Evolutionary conservation across 2,329 filamentous ascomycete species (phyloP).

Genomic region (Clathrospora elynae): DNA sequence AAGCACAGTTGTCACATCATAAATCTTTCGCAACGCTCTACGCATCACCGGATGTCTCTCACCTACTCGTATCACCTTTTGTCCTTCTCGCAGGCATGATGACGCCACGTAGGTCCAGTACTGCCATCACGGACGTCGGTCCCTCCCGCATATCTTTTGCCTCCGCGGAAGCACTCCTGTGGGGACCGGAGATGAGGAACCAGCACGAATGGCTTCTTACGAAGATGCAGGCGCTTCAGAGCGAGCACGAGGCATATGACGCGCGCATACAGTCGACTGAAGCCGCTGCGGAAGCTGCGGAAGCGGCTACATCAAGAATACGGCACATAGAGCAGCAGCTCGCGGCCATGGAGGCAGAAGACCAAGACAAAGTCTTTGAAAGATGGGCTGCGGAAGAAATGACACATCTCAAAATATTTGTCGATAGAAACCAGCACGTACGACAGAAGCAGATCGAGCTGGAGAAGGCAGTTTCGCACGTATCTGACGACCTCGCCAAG

Average conservation of each 20-base stretch:
- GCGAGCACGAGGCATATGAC: constrained; percentile 24
- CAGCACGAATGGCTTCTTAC: constrained; percentile 45
- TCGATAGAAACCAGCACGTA: constrained; percentile 24
- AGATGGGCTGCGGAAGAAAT: constrained; percentile 25
- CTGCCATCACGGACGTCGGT: constrained; percentile 7
- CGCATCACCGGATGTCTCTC: not conserved
- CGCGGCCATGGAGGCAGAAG: constrained; percentile 31
- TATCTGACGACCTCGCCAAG: constrained; percentile 16
- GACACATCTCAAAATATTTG: constrained; percentile 15
- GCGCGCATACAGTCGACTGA: constrained; percentile 30
- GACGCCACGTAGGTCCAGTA: constrained; percentile 16
- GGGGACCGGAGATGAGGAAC: constrained; percentile 49
- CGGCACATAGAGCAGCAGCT: constrained; percentile 28
- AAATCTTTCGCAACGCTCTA: too few relatives aligned
- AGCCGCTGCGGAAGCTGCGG: constrained; percentile 19
- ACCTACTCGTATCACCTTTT: not conserved
- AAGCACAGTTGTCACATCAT: too few relatives aligned
- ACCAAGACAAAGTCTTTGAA: constrained; percentile 27
- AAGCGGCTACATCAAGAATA: constrained; percentile 19
- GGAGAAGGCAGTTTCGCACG: constrained; percentile 13
- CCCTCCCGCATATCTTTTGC: constrained; percentile 24
- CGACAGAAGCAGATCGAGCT: constrained; percentile 26
- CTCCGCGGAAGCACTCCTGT: constrained; percentile 43
- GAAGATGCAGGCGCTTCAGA: constrained; percentile 46
- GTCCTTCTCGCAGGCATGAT: not conserved